These are phyloP conservation scores for Lactarius hengduanensis DNA, from an alignment of 768 basidiomycete genomes.

Conservation along the genomic window DNA sequence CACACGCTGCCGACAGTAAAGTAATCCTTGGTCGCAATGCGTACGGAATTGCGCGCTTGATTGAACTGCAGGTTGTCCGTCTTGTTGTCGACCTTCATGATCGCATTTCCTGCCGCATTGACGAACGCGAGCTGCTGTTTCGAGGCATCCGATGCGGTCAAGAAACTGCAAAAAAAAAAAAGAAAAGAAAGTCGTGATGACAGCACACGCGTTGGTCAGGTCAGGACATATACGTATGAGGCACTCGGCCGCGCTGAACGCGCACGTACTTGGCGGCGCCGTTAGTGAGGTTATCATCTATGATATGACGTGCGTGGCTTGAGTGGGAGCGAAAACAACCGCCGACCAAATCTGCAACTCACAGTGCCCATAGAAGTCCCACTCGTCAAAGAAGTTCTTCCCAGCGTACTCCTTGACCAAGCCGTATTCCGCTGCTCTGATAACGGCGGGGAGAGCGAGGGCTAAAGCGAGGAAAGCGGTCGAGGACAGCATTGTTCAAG, in stretches of 20 bases:
- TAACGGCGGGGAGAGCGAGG: slow-evolving; percentile 14
- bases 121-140: slow-evolving; percentile 58
- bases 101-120: slow-evolving; percentile 66
- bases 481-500: slow-evolving; percentile 3
- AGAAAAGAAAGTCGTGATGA: background rate
- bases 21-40: slow-evolving; percentile 56
- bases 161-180: slow-evolving; percentile 40
- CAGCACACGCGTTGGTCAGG: background rate
- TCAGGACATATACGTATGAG: slow-evolving; percentile 2
- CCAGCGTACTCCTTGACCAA: slow-evolving; percentile 26
- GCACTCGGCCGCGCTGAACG: background rate
- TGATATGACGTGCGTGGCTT: slow-evolving; percentile 30
- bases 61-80: slow-evolving; percentile 45
- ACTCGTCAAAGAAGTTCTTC: slow-evolving; percentile 24
- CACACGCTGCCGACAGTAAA: slow-evolving; percentile 61
- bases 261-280: slow-evolving; percentile 54
- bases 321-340: background rate
- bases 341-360: slow-evolving; percentile 9
- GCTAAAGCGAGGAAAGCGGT: background rate
- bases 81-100: slow-evolving; percentile 76
- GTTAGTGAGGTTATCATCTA: slow-evolving; percentile 70
- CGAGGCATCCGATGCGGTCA: slow-evolving; percentile 44
- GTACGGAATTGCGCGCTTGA: slow-evolving; percentile 64
- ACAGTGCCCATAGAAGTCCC: slow-evolving; percentile 28
- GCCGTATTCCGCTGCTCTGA: slow-evolving; percentile 12